These are phyloP conservation scores for Haplosporangium sp. DNA, from an alignment of 371 early-diverging fungal species.

Conservation along the genomic window DNA sequence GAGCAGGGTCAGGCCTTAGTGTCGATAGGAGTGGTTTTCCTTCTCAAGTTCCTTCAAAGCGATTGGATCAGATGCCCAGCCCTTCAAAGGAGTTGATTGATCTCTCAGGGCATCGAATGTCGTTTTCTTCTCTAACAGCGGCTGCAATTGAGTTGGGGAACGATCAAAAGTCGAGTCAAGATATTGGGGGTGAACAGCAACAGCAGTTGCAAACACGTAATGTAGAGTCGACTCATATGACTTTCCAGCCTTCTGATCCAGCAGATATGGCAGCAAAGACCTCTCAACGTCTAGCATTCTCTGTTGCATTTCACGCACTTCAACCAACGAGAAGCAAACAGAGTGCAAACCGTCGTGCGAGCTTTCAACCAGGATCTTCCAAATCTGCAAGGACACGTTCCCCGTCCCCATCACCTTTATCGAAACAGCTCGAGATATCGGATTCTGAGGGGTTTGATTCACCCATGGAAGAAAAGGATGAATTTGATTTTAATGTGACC, in stretches of 20 bases:
- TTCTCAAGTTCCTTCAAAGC: not conserved
- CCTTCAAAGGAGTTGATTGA: slow-evolving; percentile 24
- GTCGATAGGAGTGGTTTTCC: not conserved
- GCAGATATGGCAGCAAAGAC: not conserved
- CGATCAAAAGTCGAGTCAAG: slow-evolving; percentile 2
- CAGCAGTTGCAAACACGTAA: slow-evolving; percentile 4
- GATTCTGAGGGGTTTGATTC: slow-evolving; percentile 17
- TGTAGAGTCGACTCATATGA: not conserved
- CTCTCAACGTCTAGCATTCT: slow-evolving; percentile 2
- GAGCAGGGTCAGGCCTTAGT: slow-evolving; percentile 1
- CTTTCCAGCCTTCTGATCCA: not conserved
- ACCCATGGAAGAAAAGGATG: slow-evolving; percentile 16
- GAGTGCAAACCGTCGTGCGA: not conserved
- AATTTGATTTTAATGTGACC: slow-evolving; percentile 6
- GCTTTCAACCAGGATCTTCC: not conserved
- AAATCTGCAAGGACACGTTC: slow-evolving; percentile 27
- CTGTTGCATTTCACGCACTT: slow-evolving; percentile 18
- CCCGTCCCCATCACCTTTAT: slow-evolving; percentile 36
- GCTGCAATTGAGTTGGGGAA: slow-evolving; percentile 39
- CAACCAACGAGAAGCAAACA: slow-evolving; percentile 19
- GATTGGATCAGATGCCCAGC: slow-evolving; percentile 6
- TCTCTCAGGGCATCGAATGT: slow-evolving; percentile 14
- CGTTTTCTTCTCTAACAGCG: slow-evolving; percentile 49
- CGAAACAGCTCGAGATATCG: slow-evolving; percentile 22
- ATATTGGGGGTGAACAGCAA: not conserved